These are phyloP conservation scores for Aspergillus ochraceoroseus DNA, from an alignment of 2,329 filamentous ascomycete genomes.

Conservation along the genomic window DNA sequence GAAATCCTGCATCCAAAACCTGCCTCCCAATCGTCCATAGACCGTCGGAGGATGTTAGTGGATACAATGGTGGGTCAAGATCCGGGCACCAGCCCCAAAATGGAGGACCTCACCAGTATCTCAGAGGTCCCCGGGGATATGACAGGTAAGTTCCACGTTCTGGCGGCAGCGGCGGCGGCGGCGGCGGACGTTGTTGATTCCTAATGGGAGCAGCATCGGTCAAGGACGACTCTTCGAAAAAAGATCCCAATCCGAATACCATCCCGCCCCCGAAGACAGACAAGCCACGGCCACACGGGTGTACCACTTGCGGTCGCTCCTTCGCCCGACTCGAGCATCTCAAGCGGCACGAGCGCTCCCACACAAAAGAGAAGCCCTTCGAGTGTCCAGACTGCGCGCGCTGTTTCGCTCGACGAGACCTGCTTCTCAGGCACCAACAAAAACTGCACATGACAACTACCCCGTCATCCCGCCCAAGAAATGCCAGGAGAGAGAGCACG, in stretches of 20 bases:
- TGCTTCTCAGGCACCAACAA: slow-evolving; percentile 92
- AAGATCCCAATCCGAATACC: slow-evolving; percentile 28
- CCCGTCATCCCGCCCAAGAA: slow-evolving; percentile 78
- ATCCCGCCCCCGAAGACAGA: slow-evolving; percentile 84
- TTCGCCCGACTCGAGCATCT: slow-evolving; percentile 94
- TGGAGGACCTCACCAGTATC: slow-evolving; percentile 41
- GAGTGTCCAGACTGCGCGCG: slow-evolving; percentile 90
- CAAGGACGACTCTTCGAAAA: slow-evolving; percentile 31
- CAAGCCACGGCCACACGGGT: slow-evolving; percentile 93
- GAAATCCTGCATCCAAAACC: neutral
- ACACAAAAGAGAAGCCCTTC: slow-evolving; percentile 98
- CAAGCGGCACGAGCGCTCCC: slow-evolving; percentile 95
- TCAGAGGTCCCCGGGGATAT: slow-evolving; percentile 38
- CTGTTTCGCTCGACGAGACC: slow-evolving; percentile 89
- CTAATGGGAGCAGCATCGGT: slow-evolving; percentile 22
- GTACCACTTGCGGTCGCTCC: slow-evolving; percentile 81
- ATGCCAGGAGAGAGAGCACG: slow-evolving; percentile 77
- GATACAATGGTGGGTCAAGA: slow-evolving; percentile 40
- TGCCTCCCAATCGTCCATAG: slow-evolving; percentile 4
- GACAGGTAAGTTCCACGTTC: slow-evolving; percentile 41
- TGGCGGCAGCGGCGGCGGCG: too few species aligned
- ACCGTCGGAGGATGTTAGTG: slow-evolving; percentile 30
- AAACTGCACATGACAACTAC: slow-evolving; percentile 94
- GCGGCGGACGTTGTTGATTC: too few species aligned
- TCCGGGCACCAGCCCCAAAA: slow-evolving; percentile 32